Evolutionary conservation across 192 early-diverging fungal species (phyloP), one percentile per base, ranked within the genome.

Genomic region (Coemansia sp.): DNA sequence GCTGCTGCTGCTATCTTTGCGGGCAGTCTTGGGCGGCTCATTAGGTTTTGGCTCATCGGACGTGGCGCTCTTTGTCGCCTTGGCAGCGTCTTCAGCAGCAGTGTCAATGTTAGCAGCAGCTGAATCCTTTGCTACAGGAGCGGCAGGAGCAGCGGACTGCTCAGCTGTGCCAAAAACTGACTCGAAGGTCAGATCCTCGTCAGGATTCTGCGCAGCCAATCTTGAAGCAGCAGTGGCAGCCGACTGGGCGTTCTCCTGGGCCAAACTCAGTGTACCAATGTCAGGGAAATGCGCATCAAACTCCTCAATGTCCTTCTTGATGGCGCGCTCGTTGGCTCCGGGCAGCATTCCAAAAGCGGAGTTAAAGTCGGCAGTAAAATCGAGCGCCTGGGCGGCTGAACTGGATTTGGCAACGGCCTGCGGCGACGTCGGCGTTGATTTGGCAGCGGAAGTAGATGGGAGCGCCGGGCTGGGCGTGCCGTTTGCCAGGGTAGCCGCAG

Each of bases 271-370:
- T 38, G 62, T 53, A 19, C 33, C 41, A 15, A 81, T 64, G 33
- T 81, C 71, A 1, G 80, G 80, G 37, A 81, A 81, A 39, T 73
- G 69, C 21, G 22, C 30, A 27, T 78, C 63, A 64, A 81, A 78
- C 21, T 57, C 53, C 58, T 66, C 62, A 23, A 81, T 58, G 22
- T 81, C 80, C 33, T 65, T 53, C 33, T 67, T 61, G 54, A 71
- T 70, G 10, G 61, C 70, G 33, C 46, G 59, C 44, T 62, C 63
- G 39, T 43, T 51, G 45, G 46, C 52, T 17, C 59, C 45, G 12
- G 66, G 66, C 49, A 66, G 34, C 57, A 45, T 19, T 0, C 66
- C 74, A 52, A 81, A 81, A 13, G 64, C 80, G 6, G 66, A 22
- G 57, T 38, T 59, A 42, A 81, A 81, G 51, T 76, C 80, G 0